These are phyloP conservation scores for Nitzschia sp. DNA, from an alignment of 108 stramenopile genomes.

Conservation along the genomic window DNA sequence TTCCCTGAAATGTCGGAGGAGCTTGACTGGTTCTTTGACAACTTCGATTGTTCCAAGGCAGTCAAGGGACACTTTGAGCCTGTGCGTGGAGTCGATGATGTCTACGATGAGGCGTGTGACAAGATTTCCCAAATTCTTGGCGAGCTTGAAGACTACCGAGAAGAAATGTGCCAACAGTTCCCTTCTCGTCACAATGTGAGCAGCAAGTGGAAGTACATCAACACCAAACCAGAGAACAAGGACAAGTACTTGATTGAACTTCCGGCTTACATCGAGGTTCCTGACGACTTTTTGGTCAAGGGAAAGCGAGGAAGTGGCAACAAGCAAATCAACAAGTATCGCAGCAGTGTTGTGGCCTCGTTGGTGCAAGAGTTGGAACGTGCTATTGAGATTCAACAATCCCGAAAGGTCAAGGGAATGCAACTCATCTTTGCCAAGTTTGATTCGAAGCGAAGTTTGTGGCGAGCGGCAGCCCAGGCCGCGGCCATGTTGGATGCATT, in stretches of 20 bases:
- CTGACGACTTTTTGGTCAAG: conserved; percentile 80
- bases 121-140: conserved; percentile 62
- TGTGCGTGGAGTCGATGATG: conserved; percentile 81
- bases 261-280: conserved; percentile 79
- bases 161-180: conserved; percentile 71
- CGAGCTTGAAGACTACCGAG: conserved; percentile 80
- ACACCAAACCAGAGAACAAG: conserved; percentile 85
- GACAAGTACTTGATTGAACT: conserved; percentile 96
- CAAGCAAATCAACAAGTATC: conserved; percentile 91
- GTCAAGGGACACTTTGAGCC: conserved; percentile 86
- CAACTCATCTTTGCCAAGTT: conserved; percentile 94
- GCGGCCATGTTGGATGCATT: conserved; percentile 93
- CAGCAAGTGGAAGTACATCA: conserved; percentile 80
- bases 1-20: conserved; percentile 84
- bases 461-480: conserved; percentile 86
- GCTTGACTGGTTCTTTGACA: conserved; percentile 89
- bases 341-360: conserved; percentile 70
- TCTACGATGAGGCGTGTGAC: conserved; percentile 89
- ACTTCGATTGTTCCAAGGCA: conserved; percentile 90
- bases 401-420: conserved; percentile 88
- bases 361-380: conserved; percentile 78
- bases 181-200: conserved; percentile 44
- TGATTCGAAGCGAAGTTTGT: conserved; percentile 77
- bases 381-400: conserved; percentile 77
- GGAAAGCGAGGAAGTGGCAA: conserved; percentile 81